Conservation (phyloP, 2,329 filamentous ascomycete species). For the Hymenoscyphus albidus region DNA sequence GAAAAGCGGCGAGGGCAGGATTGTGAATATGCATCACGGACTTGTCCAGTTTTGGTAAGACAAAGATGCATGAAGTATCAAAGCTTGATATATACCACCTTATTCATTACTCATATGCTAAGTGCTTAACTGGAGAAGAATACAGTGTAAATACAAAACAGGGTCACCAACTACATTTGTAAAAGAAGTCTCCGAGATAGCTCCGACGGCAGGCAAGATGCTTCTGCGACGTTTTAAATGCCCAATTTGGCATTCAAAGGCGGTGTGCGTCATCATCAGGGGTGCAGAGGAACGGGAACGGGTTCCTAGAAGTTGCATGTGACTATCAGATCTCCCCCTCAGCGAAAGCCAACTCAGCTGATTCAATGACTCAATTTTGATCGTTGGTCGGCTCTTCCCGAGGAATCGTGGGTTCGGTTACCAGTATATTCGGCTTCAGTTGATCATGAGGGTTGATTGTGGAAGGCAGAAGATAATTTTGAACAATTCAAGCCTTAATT, state of each 20-base stretch:
- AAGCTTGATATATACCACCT: background rate
- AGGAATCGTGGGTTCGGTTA: background rate
- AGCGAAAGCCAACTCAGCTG: background rate
- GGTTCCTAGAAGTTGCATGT: background rate
- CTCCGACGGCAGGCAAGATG: background rate
- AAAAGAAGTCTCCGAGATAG: background rate
- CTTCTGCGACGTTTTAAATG: slow-evolving; percentile 1
- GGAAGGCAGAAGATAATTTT: no score
- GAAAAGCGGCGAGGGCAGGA: background rate
- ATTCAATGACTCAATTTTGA: background rate
- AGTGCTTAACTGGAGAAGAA: no score
- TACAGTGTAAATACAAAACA: background rate
- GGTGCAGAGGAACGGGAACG: background rate
- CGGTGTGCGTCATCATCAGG: background rate
- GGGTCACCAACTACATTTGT: background rate
- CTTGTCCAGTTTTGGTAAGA: background rate
- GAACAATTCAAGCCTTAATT: no score
- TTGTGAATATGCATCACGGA: background rate
- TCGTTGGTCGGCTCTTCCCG: background rate
- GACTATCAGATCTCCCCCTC: background rate
- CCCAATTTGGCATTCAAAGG: background rate
- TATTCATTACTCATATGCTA: background rate
- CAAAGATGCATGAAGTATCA: background rate
- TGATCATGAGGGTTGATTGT: no score
- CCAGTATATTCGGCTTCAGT: background rate